phyloP scores from a whole-genome alignment of 768 basidiomycete genomes.

The Leccinum variicolor region DNA sequence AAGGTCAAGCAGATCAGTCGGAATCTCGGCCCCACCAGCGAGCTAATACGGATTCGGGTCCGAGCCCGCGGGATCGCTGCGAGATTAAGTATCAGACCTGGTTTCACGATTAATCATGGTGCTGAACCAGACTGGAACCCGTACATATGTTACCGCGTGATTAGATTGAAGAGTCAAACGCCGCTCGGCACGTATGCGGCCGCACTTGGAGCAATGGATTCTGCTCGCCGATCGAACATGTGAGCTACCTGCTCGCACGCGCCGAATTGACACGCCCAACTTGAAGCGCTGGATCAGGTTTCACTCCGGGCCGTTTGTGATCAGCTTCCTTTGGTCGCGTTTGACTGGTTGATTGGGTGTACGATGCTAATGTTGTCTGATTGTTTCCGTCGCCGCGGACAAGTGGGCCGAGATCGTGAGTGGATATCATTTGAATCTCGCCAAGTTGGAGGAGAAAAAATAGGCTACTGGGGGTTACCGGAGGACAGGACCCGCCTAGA shows the following conservation, averaged over 20 bases:
- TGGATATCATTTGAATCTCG: conserved; percentile 2
- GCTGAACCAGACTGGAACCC: too few relatives aligned
- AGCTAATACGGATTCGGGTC: neutral
- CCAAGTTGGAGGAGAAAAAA: conserved; percentile 13
- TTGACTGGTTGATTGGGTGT: neutral
- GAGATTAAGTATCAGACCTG: neutral
- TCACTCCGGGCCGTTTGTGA: conserved; percentile 6
- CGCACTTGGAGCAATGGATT: neutral
- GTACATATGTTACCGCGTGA: neutral
- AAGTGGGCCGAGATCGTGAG: conserved; percentile 7
- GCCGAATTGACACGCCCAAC: neutral
- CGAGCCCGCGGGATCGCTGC: too few relatives aligned
- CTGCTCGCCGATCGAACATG: neutral
- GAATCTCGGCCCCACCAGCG: neutral
- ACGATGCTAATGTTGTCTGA: neutral
- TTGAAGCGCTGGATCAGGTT: neutral
- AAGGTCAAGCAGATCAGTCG: neutral
- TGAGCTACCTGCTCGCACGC: neutral
- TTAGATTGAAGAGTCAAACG: neutral
- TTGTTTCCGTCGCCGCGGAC: neutral
- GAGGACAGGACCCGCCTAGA: conserved; percentile 33
- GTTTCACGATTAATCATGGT: neutral
- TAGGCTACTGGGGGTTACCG: conserved; percentile 38
- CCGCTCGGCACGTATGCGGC: neutral
- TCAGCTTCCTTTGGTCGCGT: neutral